These are phyloP conservation scores for Stylosanthes scabra DNA, from an alignment of 331 rosid genomes.

Conservation along the genomic window DNA sequence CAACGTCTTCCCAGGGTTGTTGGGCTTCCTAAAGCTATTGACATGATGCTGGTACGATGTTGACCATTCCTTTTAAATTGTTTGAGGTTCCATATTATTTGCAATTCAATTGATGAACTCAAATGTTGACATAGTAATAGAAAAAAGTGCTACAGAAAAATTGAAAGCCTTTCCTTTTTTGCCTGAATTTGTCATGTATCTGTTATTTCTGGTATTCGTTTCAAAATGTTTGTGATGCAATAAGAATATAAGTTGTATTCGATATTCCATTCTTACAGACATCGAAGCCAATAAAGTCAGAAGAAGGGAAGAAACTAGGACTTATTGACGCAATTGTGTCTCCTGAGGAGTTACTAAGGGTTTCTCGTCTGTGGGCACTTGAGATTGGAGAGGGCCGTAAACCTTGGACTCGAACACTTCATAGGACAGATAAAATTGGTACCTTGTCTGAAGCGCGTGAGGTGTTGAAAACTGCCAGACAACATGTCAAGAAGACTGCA, in stretches of 20 bases:
- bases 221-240: slow-evolving; percentile 3
- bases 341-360: slow-evolving; percentile 78
- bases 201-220: neutral
- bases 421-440: slow-evolving; percentile 78
- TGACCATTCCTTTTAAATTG: slow-evolving; percentile 20
- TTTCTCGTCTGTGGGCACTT: slow-evolving; percentile 81
- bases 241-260: neutral
- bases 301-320: slow-evolving; percentile 94
- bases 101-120: neutral
- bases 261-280: slow-evolving; percentile 53
- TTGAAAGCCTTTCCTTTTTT: neutral
- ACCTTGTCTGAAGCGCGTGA: slow-evolving; percentile 78
- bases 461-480: slow-evolving; percentile 64
- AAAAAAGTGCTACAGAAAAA: slow-evolving; percentile 23
- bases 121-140: neutral
- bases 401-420: slow-evolving; percentile 94
- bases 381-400: slow-evolving; percentile 74
- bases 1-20: slow-evolving; percentile 98
- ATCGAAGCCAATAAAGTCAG: slow-evolving; percentile 82
- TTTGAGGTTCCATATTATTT: slow-evolving; percentile 29
- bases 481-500: slow-evolving; percentile 75
- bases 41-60: slow-evolving; percentile 85
- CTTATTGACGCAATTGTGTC: slow-evolving; percentile 86
- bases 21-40: slow-evolving; percentile 84
- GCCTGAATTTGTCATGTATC: neutral